Conservation (phyloP, 192 early-diverging fungal species). For the Entomortierella lignicola region DNA sequence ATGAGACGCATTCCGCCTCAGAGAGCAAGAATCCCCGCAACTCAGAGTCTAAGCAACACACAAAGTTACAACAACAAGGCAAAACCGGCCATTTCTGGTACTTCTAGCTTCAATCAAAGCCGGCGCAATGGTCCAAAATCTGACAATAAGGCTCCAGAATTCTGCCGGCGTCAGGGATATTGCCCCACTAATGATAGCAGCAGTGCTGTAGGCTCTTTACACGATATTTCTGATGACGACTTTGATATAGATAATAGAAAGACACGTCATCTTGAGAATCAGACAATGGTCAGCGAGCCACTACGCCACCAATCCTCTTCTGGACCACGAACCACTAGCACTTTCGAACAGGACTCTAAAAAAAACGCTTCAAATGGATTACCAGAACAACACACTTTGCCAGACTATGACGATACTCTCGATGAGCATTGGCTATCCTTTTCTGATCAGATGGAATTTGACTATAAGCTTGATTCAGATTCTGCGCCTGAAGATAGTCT, state of each 20-base stretch:
- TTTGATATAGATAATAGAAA: constrained; percentile 8
- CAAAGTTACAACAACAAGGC: constrained; percentile 5
- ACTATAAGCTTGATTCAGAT: constrained; percentile 8
- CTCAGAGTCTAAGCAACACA: not conserved
- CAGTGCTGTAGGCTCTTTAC: not conserved
- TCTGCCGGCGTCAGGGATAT: no score
- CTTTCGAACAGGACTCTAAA: not conserved
- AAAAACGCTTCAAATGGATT: not conserved
- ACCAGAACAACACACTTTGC: not conserved
- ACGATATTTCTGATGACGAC: not conserved
- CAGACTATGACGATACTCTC: not conserved
- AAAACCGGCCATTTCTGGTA: constrained; percentile 1
- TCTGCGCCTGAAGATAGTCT: not conserved
- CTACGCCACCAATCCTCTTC: constrained; percentile 5
- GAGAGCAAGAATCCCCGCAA: not conserved
- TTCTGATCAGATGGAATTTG: not conserved
- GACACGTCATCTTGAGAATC: not conserved
- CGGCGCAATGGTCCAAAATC: not conserved
- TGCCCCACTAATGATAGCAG: not conserved
- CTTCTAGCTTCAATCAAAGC: not conserved
- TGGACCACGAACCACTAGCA: not conserved
- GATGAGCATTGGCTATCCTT: not conserved
- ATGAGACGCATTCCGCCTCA: constrained; percentile 28
- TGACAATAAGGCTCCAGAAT: no score
- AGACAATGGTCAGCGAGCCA: not conserved